Percentiles rank a stretch among this genome's conserved stretches.
Conservation (phyloP, 2,329 filamentous ascomycete genomes). For the Exserohilum turcica region DNA sequence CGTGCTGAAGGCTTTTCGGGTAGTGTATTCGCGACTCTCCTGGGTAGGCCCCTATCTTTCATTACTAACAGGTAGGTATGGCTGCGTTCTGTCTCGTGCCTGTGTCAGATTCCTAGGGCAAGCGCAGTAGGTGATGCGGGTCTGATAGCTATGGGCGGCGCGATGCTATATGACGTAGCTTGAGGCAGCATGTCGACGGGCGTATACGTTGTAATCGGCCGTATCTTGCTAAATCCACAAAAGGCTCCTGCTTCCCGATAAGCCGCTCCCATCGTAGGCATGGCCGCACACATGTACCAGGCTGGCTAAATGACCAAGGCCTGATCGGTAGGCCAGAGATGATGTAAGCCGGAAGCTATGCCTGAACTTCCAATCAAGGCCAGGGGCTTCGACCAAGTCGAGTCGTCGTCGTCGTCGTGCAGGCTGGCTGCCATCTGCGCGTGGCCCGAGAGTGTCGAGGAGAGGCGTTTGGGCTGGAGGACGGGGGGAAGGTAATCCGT, state of each 20-base stretch:
- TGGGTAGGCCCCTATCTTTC: neutral
- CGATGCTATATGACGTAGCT: conserved; percentile 1
- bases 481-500: neutral
- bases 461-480: neutral
- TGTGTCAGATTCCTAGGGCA: neutral
- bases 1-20: neutral
- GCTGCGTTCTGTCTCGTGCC: neutral
- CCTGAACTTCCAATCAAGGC: neutral
- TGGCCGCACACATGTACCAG: neutral
- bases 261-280: neutral
- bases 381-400: neutral
- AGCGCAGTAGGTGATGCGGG: neutral
- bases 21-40: neutral
- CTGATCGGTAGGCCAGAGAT: neutral
- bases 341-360: neutral
- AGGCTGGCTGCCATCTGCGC: neutral
- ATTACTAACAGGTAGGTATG: conserved; percentile 3
- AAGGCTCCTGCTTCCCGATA: neutral
- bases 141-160: no score
- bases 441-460: neutral
- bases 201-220: neutral
- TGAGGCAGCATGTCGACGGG: neutral
- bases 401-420: neutral
- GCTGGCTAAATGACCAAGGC: neutral
- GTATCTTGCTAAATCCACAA: neutral